Evolutionary conservation across 306 rosid species (phyloP), one percentile per base, ranked within the genome.

Genomic region (Hippophae rhamnoides): DNA sequence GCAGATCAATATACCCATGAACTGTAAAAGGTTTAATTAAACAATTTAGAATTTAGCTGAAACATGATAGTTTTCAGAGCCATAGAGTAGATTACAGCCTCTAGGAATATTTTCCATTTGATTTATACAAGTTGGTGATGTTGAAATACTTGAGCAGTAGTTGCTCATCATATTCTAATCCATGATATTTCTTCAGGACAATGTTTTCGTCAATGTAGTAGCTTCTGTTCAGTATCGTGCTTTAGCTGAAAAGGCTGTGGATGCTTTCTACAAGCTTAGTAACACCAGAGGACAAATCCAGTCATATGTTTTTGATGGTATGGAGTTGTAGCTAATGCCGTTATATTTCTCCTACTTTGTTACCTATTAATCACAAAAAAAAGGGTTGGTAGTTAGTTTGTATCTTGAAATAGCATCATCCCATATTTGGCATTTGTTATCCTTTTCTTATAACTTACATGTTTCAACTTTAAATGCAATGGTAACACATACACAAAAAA

Each of bases 201-300:
- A 76, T 6, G 85, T 80, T 62, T 80, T 80, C 67, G 85, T 80
- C 40, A 80, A 74, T 60, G 85, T 80, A 41, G 82, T 76, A 59
- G 85, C 85, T 43, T 80, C 82, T 18, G 14, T 80, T 73, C 85
- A 80, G 67, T 80, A 76, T 61, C 85, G 85, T 57, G 82, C 85
- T 50, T 38, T 80, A 46, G 69, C 79, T 42, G 77, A 63, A 5
- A 80, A 72, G 68, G 85, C 85, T 31, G 50, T 66, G 3, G 85
- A 80, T 73, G 85, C 85, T 58, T 80, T 72, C 63, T 80, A 80
- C 59, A 80, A 80, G 78, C 85, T 80, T 62, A 80, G 72, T 53
- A 80, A 80, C 60, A 80, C 85, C 43, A 76, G 85, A 71, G 66
- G 47, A 13, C 82, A 76, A 71, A 80, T 80, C 70, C 85, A 80